phyloP scores from a whole-genome alignment of 768 basidiomycete genomes.

The Infundibulicybe gibba region DNA sequence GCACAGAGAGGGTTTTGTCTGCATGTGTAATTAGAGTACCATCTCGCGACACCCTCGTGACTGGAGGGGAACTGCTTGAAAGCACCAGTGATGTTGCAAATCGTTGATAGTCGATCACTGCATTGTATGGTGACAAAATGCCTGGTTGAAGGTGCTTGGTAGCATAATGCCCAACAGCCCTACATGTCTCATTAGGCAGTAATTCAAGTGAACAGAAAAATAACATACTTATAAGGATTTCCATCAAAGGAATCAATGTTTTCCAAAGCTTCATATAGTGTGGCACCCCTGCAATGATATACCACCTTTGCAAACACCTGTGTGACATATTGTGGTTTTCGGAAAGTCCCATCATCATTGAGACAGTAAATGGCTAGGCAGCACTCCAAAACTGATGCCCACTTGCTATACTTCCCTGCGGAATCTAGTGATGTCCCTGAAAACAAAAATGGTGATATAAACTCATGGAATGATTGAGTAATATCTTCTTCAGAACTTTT shows the following conservation, averaged over 20 bases:
- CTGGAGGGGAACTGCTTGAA: background rate
- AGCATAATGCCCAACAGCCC: background rate
- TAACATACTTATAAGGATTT: background rate
- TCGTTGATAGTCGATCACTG: background rate
- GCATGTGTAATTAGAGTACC: background rate
- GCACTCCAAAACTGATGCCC: conserved; percentile 1
- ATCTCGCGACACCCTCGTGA: background rate
- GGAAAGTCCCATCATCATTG: background rate
- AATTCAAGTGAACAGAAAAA: background rate
- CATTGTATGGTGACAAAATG: background rate
- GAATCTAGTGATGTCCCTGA: background rate
- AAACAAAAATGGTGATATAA: background rate
- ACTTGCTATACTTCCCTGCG: background rate
- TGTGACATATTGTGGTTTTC: background rate
- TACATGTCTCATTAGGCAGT: background rate
- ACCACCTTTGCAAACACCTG: background rate
- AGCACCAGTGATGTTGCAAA: background rate
- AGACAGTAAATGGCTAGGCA: background rate
- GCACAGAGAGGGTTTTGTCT: background rate
- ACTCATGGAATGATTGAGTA: background rate
- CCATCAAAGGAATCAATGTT: background rate
- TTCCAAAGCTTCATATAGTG: background rate
- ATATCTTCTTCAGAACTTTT: background rate
- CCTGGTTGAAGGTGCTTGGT: background rate
- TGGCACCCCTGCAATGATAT: conserved; percentile 2